Evolutionary conservation across 169 alveolate genomes (phyloP), one percentile per base, ranked within the genome.

Genomic region (Eimeria brunetti): DNA sequence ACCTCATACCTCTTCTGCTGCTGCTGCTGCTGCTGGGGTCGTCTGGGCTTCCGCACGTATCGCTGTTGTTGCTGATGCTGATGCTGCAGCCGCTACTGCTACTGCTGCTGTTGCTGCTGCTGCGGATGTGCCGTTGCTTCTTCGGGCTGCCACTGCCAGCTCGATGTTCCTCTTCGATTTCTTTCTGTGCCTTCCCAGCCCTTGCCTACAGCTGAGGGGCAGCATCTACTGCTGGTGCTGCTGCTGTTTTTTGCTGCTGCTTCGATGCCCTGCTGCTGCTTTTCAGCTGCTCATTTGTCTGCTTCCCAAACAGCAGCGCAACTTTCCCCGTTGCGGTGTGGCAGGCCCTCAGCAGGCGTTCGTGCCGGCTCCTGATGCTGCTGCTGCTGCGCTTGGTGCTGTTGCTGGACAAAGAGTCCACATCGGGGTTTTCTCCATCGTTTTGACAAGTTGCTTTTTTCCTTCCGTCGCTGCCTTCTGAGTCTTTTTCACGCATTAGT

Each of bases 11-110:
- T 22, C 38, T n/a, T 16, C 4, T 30, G n/a, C 16, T 18, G 78
- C n/a, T 67, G 9, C 78, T 6, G 78, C 78, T 67, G 78, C 78
- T 67, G 78, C 78, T 71, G 81, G n/a, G 53, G 49, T 71, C 81
- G 44, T 38, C 24, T 12, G 41, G 41, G 27, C 41, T 38, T 44
- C 46, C 49, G 81, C 46, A 12, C 20, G 49, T 71, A 44, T 30
- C 49, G 46, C 81, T 71, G 81, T 38, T 71, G 49, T 38, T 71
- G 49, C 46, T 71, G 41, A 27, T 16, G 69, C 69, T 0, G 69
- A 6, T 60, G 69, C n/a, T n/a, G n/a, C n/a, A 24, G n/a, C 78
- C 1, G n/a, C n/a, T 75, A 56, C 84, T 73, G 7, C 16, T 18
- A 11, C n/a, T 67, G 9, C n/a, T 27, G 16, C 36, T 27, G 78